A percentile compares a stretch with the other conserved stretches of the same genome.
phyloP scores from a whole-genome alignment of 2,329 filamentous ascomycete genomes.

The Sphaerulina musiva region DNA sequence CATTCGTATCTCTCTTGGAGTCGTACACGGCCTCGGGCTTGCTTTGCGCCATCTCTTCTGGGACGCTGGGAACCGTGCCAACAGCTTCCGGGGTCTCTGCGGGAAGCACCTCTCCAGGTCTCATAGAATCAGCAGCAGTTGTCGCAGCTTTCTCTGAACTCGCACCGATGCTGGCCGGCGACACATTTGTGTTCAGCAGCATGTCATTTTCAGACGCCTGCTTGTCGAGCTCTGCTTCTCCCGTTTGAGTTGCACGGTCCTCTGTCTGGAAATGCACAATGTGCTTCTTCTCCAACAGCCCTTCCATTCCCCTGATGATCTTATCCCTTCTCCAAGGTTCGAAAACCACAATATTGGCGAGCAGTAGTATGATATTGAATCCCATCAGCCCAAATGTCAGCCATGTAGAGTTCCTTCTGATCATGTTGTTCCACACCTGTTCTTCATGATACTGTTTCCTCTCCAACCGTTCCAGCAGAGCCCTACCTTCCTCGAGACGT shows the following conservation, averaged over 20 bases:
- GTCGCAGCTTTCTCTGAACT: conserved; percentile 2
- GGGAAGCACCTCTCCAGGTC: conserved; percentile 23
- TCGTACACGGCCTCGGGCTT: not conserved
- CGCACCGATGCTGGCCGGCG: not conserved
- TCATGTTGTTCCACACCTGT: conserved; percentile 98
- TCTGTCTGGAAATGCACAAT: conserved; percentile 4
- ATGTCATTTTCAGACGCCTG: not conserved
- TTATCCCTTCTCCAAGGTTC: conserved; percentile 79
- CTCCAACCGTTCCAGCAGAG: conserved; percentile 72
- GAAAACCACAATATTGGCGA: conserved; percentile 65
- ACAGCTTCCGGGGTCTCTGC: conserved; percentile 21
- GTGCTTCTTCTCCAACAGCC: conserved; percentile 61
- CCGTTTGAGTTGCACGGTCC: conserved; percentile 23
- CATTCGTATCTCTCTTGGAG: not conserved
- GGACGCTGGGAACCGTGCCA: conserved; percentile 6
- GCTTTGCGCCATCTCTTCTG: not conserved
- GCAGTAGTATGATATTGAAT: conserved; percentile 81
- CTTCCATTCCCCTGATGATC: conserved; percentile 70
- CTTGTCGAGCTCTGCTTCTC: conserved; percentile 16
- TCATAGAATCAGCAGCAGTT: conserved; percentile 12
- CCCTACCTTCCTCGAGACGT: conserved; percentile 69
- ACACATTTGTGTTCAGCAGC: too few relatives aligned
- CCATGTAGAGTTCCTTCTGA: conserved; percentile 93
- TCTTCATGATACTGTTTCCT: conserved; percentile 94
- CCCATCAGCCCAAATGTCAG: conserved; percentile 98